Evolutionary conservation across 106 monocot species (phyloP), one percentile per base, ranked within the genome.

Genomic region (Chionographis japonica): DNA sequence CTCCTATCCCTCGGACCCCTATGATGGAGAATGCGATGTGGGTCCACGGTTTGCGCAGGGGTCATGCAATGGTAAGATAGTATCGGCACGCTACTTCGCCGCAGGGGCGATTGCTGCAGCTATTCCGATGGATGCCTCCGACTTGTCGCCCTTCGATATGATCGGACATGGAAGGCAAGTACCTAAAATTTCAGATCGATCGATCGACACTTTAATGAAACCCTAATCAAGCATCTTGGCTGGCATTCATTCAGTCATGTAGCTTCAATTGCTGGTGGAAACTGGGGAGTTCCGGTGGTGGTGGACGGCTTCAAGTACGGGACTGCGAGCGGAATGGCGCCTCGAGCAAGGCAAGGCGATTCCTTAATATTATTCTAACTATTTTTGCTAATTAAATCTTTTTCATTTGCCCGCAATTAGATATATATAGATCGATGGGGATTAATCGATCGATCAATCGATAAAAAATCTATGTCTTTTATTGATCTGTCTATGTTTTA

Each of bases 31-130:
- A 40, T 94, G 89, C 58, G 74, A 82, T 0, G 66, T 68, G 1
- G 82, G 89, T 8, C 76, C 75, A 6, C 37, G 12, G 54, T 84
- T 94, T 60, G 79, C 75, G 4, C 14, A 6, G 12, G 79, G 81
- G n/a, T 89, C 84, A 4, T 94, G 93, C 57, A 94, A 94, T 75
- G 89, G 86, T 18, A 94, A 94, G 89, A 89, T 94, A 12, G 71
- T 89, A 8, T 78, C 89, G 0, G 93, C 93, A 0, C 71, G 80
- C 72, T 84, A 79, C 50, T 93, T 81, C 62, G 62, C 77, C 5
- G 78, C 76, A 1, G 93, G 93, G 11, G 89, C 86, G 0, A 53
- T 64, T 6, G 61, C 66, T 8, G 53, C 61, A 27, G 53, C 61
- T 38, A 63, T 86, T 40, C 81, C 78, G 3, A 41, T 87, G 39